Base-by-base conservation (phyloP, 805 yeast genomes). In the Candida adriatica region DNA sequence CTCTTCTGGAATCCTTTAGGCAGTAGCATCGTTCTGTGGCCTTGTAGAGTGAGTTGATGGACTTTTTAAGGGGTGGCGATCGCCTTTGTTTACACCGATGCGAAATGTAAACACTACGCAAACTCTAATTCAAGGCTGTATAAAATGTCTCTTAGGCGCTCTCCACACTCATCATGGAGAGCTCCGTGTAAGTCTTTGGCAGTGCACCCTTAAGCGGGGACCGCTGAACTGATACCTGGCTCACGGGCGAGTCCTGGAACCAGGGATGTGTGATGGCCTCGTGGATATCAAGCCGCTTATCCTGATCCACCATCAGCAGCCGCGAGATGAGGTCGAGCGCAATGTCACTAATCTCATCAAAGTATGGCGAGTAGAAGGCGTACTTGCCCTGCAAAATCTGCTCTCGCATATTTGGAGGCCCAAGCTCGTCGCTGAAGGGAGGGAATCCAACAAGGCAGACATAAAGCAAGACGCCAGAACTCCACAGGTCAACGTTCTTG, bases 181-280 rank as follows among this genome's bases (percentile, higher is more conserved):
- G 28, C 33, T 62, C 64, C 2, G 63, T 55, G 40, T 58, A 62
- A 1, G 67, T 61, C 33, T 51, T 58, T 11, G 63, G 66, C 13
- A 53, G 18, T 22, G 41, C 41, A 4, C 48, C 45, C 13, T 49
- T 56, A 3, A 47, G 40, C 5, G 58, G 50, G 19, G 58, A 52
- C 27, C 58, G 44, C 24, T 56, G 44, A 21, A 50, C 38, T 23
- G 47, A 13, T 15, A 31, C 37, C 18, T 24, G 22, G 10, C 25
- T 9, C 19, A 23, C 23, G 13, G n/a, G 27, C 21, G 26, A 25
- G 13, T 26, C 34, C 11, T 41, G 51, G 38, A 86, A 69, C 97
- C 97, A 90, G 1, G 95, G 94, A 61, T 92, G 98, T 19, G 61
- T 66, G 29, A 90, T 68, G 69, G 90, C 79, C 46, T 86, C 87